These are phyloP conservation scores for Blastocystis hominis DNA, from an alignment of 352 stramenopile genomes.

Conservation along the genomic window DNA sequence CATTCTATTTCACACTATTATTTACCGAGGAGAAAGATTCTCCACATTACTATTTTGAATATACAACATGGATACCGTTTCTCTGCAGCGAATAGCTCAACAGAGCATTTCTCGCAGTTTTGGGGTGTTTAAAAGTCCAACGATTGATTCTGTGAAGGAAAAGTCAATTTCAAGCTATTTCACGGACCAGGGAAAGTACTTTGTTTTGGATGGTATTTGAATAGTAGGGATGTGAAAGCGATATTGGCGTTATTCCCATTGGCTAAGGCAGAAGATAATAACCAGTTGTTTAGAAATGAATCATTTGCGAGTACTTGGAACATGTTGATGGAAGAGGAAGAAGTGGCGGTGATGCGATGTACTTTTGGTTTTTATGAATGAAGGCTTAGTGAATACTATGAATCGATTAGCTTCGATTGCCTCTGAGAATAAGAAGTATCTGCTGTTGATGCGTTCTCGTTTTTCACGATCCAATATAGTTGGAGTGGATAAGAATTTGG, in stretches of 20 bases:
- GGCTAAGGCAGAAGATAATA: neutral
- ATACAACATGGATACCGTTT: neutral
- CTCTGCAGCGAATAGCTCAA: neutral
- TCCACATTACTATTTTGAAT: neutral
- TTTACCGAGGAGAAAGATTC: neutral
- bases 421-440: neutral
- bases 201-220: neutral
- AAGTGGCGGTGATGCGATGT: neutral
- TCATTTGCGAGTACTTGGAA: neutral
- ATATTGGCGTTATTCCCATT: neutral
- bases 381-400: neutral
- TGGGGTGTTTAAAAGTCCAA: neutral
- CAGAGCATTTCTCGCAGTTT: neutral
- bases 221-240: neutral
- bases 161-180: neutral
- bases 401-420: neutral
- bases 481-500: neutral
- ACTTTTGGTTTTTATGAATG: neutral
- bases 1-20: neutral
- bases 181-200: neutral
- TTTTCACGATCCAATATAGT: conserved; percentile 6
- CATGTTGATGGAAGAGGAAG: neutral
- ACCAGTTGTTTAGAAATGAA: neutral
- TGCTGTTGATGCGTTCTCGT: neutral
- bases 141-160: neutral